A percentile compares a stretch with the other conserved stretches of the same genome.
Evolutionary conservation across 768 basidiomycete species (phyloP).

Genomic region (Chiua virens): DNA sequence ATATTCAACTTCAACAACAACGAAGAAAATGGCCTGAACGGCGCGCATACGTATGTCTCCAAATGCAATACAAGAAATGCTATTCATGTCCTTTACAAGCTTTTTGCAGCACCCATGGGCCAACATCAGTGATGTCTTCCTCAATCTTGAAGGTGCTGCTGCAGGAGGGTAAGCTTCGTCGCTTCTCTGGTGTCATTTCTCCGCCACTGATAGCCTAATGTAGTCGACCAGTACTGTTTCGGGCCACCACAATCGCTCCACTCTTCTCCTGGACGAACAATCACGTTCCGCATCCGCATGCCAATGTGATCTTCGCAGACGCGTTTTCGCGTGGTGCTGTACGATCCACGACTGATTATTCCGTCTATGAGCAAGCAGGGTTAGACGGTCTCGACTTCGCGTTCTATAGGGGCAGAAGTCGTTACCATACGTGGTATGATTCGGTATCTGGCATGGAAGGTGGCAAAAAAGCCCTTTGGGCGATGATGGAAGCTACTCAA

Average conservation of each 20-base stretch:
- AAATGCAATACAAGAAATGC: background rate
- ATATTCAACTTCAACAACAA: slow-evolving; percentile 87
- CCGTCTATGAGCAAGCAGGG: slow-evolving; percentile 56
- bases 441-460: slow-evolving; percentile 59
- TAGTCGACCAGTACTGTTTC: slow-evolving; percentile 77
- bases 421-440: slow-evolving; percentile 78
- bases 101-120: slow-evolving; percentile 79
- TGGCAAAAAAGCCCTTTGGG: slow-evolving; percentile 62
- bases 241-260: slow-evolving; percentile 59
- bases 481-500: slow-evolving; percentile 69
- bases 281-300: slow-evolving; percentile 66
- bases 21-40: slow-evolving; percentile 76
- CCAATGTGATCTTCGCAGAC: slow-evolving; percentile 67
- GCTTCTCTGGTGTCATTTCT: background rate
- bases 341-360: slow-evolving; percentile 72
- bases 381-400: slow-evolving; percentile 77
- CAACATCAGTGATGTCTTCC: slow-evolving; percentile 59
- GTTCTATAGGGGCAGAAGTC: slow-evolving; percentile 72
- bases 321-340: slow-evolving; percentile 65
- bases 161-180: slow-evolving; percentile 60
- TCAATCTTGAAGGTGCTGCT: slow-evolving; percentile 83
- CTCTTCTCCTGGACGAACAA: slow-evolving; percentile 49
- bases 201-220: background rate
- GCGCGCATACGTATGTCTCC: slow-evolving; percentile 57
- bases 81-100: slow-evolving; percentile 32